Evolutionary conservation across 208 protist species (phyloP), one percentile per base, ranked within the genome.

Genomic region (Hexamita inflata): DNA sequence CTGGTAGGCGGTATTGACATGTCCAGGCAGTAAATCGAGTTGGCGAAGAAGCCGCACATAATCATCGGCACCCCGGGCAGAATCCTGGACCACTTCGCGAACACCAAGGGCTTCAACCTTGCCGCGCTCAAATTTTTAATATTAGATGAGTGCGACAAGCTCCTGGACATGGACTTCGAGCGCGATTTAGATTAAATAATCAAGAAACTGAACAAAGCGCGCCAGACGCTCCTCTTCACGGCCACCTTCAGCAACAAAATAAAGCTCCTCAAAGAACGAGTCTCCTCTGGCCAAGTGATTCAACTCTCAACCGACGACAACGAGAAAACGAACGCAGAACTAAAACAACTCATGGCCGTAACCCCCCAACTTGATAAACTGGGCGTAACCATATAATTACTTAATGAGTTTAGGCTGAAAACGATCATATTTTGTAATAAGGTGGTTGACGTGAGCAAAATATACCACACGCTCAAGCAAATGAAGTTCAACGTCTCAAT

Each of bases 21-120:
- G 11, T 75, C 57, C 26, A 53, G 78, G 34, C n/a, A 66, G 34
- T 24, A n/a, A 28, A 32, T 41, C 0, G 26, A 41, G 26, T 26
- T 81, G 0, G 15, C 26, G 4, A 76, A 67, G n/a, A 40, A 60
- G n/a, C 58, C 60, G 11, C 61, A 70, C 29, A 13, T 80, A 13
- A 15, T 81, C 35, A 45, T 83, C 29, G 78, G n/a, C 42, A 83
- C 80, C 0, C 80, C 80, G 26, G 80, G 80, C 40, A 4, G 80
- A 26, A 1, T 83, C 19, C 35, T 75, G 11, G 76, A 75, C 49
- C 77, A 81, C 38, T 32, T 81, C 4, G 2, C 15, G 1, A n/a
- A 15, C 34, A 66, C 60, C 15, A 15, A n/a, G 29, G 60, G n/a
- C n/a, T n/a, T 66, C 34, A 38, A 15, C 15, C 34, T 66, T n/a